Evolutionary conservation across 1,139 yeast species (phyloP), one percentile per base, ranked within the genome.

Genomic region (Kodamaea sp.): DNA sequence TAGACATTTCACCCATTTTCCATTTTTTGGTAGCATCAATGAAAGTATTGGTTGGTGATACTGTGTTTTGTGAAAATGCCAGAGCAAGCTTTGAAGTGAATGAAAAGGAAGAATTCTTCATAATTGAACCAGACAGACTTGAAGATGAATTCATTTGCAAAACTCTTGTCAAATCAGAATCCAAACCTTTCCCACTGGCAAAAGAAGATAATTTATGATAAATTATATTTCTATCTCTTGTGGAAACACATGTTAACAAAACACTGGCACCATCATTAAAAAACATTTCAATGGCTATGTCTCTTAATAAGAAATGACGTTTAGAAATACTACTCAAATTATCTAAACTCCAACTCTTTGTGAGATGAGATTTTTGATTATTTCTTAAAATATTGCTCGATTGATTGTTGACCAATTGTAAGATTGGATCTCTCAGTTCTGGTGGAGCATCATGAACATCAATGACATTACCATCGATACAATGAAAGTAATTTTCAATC

Each of bases 271-370:
- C 95, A 57, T 83, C 81, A 25, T 73, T 72, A 57, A 85, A 84
- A 48, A 85, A 81, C 56, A 86, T 62, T 52, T 87, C 96, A 31
- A 86, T 54, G 0, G 90, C 95, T 38, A 83, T 84, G 57, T 86
- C 94, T 40, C 95, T 63, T 15, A 86, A 65, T 22, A 87, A 58
- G 51, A 86, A 87, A 34, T 84, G 88, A 35, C 95, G 64, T 49
- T 82, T 84, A 4, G 87, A 79, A 22, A 83, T 75, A 7, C 84
- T 77, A 3, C 79, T 74, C 27, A 87, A 57, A 33, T 73, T 75
- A 6, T 68, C 67, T 26, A 81, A 54, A 26, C 75, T 70, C 88
- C 89, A 83, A 24, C 67, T 63, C 45, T 70, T 70, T 2, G 73
- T 74, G 12, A 67, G 55, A 50, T 80, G 85, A 1, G 64, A 54